Base-by-base conservation (phyloP, 2,329 filamentous ascomycete species). In the Tolypocladium pustulatum region DNA sequence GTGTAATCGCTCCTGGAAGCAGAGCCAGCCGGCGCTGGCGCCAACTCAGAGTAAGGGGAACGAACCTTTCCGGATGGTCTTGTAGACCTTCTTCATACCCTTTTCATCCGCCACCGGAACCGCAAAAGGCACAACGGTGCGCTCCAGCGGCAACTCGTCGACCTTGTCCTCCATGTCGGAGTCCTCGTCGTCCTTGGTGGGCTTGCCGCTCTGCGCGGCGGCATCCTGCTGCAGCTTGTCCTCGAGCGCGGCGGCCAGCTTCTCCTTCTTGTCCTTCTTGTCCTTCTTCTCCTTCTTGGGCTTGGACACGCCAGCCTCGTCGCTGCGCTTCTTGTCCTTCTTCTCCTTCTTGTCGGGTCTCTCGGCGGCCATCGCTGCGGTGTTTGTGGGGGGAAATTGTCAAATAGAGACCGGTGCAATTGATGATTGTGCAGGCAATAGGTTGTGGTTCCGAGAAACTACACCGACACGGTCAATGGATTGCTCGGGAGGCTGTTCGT, bases 101-200 rank as follows among this genome's bases (percentile, higher is more conserved):
- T 95, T 94, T 62, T 90, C 90, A 63, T 91, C 86, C 34, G 88
- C 88, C 61, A 95, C 77, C 38, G 91, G 90, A 66, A 88, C 81
- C 59, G 92, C 91, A 70, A 96, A 94, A 36, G 91, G 89, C 58
- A 95, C 90, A 54, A 95, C 78, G 60, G 87, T 85, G 66, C 80
- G 69, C 72, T 78, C 75, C 58, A 79, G 70, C 55, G 73, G 67
- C 37, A 69, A 58, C 57, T 78, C 67, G 54, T 77, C 75, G 51
- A 73, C 66, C 64, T 74, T 75, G 57, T 75, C 74, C 55, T 80
- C 78, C 53, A 76, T 74, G 54, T 75, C 73, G 22, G 75, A 77
- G 64, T 78, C 76, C 49, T 72, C 72, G 54, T 75, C 75, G 62
- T 75, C 74, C 37, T 74, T 69, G 65, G 54, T 71, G 53, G 72